Percentiles rank a stretch among this genome's conserved stretches.
Evolutionary conservation across 306 rosid genomes (phyloP).

Genomic region (Vicia faba): DNA sequence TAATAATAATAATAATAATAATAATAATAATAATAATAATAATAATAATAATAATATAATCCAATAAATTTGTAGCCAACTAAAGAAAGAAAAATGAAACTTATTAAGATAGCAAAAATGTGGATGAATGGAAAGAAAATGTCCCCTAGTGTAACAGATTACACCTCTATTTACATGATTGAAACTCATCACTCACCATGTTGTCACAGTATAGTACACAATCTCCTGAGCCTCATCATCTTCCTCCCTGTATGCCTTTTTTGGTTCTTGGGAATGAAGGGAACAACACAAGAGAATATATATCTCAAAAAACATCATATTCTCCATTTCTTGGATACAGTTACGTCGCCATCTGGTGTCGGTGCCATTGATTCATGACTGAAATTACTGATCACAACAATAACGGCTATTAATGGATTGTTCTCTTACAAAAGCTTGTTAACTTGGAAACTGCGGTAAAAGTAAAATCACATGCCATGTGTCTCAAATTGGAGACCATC

Average conservation of each 20-base stretch:
- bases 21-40: constrained; percentile 27
- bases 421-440: not conserved
- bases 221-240: constrained; percentile 40
- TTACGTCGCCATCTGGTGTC: constrained; percentile 37
- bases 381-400: constrained; percentile 43
- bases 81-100: not conserved
- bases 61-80: constrained; percentile 22
- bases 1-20: constrained; percentile 29
- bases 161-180: constrained; percentile 77
- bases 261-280: constrained; percentile 48
- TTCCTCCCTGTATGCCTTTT: constrained; percentile 47
- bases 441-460: constrained; percentile 8
- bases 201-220: constrained; percentile 57
- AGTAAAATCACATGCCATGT: constrained; percentile 53
- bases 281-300: constrained; percentile 40
- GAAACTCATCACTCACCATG: constrained; percentile 53
- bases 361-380: constrained; percentile 43
- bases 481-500: constrained; percentile 54
- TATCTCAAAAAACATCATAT: constrained; percentile 39
- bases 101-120: constrained; percentile 37
- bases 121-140: constrained; percentile 68
- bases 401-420: constrained; percentile 17
- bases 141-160: constrained; percentile 50
- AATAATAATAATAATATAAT: constrained; percentile 8
- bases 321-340: constrained; percentile 14